Conservation (phyloP, 495 filamentous ascomycete species). For the Penicillium coffeae region DNA sequence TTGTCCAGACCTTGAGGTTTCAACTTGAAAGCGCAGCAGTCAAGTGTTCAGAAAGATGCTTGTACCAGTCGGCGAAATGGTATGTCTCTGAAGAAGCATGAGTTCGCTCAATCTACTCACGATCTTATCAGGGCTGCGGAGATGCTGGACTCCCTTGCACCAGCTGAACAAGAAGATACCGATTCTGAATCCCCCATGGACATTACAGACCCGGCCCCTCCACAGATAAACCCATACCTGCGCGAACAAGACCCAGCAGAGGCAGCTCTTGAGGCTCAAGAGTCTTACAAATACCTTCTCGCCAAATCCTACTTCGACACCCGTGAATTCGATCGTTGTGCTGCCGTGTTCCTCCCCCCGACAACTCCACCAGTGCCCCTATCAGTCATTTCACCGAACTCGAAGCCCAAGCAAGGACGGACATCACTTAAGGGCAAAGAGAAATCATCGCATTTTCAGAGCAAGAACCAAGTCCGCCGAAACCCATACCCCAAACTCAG, state of each 20-base stretch:
- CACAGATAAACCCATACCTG: constrained; percentile 44
- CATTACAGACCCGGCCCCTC: constrained; percentile 31
- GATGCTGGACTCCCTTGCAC: constrained; percentile 76
- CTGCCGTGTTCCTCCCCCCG: constrained; percentile 80
- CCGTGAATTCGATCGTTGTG: constrained; percentile 90
- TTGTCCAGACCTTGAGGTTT: constrained; percentile 50
- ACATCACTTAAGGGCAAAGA: constrained; percentile 54
- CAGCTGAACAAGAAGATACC: constrained; percentile 44
- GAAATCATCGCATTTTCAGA: constrained; percentile 36
- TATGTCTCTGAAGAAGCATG: constrained; percentile 30
- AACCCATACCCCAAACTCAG: constrained; percentile 59
- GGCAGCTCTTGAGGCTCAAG: constrained; percentile 71
- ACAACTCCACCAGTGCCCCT: constrained; percentile 61
- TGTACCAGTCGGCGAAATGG: constrained; percentile 98
- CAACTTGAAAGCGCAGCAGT: constrained; percentile 78
- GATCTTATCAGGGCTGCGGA: constrained; percentile 75
- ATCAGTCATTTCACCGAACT: constrained; percentile 41
- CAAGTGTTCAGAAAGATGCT: constrained; percentile 89
- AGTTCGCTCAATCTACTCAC: neutral
- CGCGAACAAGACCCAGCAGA: constrained; percentile 57
- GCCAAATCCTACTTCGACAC: constrained; percentile 96
- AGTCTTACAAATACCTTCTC: constrained; percentile 78
- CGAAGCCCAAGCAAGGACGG: constrained; percentile 34
- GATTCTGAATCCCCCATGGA: constrained; percentile 59
- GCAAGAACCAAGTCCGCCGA: constrained; percentile 23